These are phyloP conservation scores for Globisporangium abappressorium DNA, from an alignment of 352 stramenopile genomes.

Conservation along the genomic window DNA sequence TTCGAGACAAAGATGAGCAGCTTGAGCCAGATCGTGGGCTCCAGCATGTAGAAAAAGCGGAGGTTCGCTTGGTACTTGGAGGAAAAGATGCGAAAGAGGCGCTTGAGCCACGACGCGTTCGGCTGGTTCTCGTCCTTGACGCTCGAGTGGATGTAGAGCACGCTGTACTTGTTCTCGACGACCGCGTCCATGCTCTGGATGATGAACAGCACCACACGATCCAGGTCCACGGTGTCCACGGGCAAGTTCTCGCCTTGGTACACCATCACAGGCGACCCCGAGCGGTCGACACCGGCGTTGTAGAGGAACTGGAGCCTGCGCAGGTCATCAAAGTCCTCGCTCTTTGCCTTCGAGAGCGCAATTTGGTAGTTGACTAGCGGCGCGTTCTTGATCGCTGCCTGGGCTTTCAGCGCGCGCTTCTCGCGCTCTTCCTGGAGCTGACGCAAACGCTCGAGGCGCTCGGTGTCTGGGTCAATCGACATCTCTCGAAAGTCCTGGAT, in stretches of 20 bases:
- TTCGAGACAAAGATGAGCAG: constrained; percentile 67
- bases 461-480: constrained; percentile 49
- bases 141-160: constrained; percentile 64
- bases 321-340: constrained; percentile 61
- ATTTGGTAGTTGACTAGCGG: constrained; percentile 32
- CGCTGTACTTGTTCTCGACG: constrained; percentile 53
- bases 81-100: constrained; percentile 56
- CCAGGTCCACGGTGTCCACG: constrained; percentile 43
- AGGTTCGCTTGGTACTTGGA: constrained; percentile 58
- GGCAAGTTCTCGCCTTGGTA: constrained; percentile 60
- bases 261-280: constrained; percentile 63
- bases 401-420: constrained; percentile 13
- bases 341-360: constrained; percentile 41
- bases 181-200: constrained; percentile 62
- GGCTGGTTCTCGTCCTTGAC: constrained; percentile 52
- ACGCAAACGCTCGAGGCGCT: constrained; percentile 44
- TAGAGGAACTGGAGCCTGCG: constrained; percentile 60
- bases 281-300: constrained; percentile 59
- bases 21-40: constrained; percentile 73
- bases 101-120: constrained; percentile 63
- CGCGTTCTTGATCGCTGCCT: constrained; percentile 11
- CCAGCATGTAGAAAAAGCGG: constrained; percentile 77
- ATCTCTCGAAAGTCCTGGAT: constrained; percentile 62
- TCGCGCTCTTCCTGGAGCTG: constrained; percentile 35
- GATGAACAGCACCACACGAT: constrained; percentile 74